Evolutionary conservation across 2,329 filamentous ascomycete genomes (phyloP).

Genomic region (Fusarium pilosicola): DNA sequence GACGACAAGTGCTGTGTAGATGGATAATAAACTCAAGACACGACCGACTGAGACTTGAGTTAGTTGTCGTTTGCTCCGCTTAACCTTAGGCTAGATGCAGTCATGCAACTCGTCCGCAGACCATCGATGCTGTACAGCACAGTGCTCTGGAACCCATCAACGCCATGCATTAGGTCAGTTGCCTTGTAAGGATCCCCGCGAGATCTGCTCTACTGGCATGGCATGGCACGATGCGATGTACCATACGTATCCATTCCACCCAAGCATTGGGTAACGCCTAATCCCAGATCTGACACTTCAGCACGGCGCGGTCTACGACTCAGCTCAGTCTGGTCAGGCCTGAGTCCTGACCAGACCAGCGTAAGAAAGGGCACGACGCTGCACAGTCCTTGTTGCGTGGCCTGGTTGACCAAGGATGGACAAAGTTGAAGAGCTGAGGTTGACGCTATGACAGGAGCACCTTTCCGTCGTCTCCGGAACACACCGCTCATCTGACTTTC

Average conservation of each 20-base stretch:
- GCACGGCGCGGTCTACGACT: constrained; percentile 1
- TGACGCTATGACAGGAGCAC: constrained; percentile 26
- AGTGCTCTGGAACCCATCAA: constrained; percentile 25
- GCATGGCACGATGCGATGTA: constrained; percentile 5
- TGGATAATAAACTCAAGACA: not conserved
- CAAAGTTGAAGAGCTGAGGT: constrained; percentile 18
- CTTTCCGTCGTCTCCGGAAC: constrained; percentile 20
- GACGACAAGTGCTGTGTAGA: not conserved
- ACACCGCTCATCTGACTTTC: constrained; percentile 33
- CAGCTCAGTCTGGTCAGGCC: constrained; percentile 3
- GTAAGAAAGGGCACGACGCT: not conserved
- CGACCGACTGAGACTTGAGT: not conserved
- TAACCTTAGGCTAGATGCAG: not conserved
- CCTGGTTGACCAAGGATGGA: constrained; percentile 2
- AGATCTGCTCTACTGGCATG: constrained; percentile 34
- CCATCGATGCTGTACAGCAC: constrained; percentile 16
- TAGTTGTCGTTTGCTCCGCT: constrained; percentile 4
- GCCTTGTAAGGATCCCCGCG: constrained; percentile 37
- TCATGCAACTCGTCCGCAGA: constrained; percentile 15
- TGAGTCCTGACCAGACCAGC: not conserved
- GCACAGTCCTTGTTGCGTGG: not conserved
- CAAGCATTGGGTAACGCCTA: constrained; percentile 23
- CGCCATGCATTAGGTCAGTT: constrained; percentile 40
- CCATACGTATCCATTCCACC: constrained; percentile 12
- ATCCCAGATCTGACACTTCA: constrained; percentile 17